Percentiles rank a stretch among this genome's conserved stretches.
Conservation (phyloP, 495 filamentous ascomycete genomes). For the Penicillium chermesinum region DNA sequence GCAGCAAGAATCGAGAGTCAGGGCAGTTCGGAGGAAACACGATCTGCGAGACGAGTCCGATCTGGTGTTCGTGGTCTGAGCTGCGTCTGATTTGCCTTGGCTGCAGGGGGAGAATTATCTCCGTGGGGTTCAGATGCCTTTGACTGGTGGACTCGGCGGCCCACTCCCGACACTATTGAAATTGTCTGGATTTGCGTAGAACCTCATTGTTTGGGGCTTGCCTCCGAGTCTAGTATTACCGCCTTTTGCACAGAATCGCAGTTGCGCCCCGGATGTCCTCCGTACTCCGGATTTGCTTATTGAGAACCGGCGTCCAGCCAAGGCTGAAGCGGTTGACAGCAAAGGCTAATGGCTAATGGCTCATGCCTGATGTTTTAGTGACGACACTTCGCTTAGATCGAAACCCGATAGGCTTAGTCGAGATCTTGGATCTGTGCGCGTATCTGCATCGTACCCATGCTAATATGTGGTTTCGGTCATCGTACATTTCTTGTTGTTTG, state of each 20-base stretch:
- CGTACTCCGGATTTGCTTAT: too few relatives aligned
- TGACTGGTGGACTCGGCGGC: background rate
- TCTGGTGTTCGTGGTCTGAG: background rate
- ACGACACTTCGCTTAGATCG: background rate
- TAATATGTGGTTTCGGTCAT: too few relatives aligned
- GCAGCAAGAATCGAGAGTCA: constrained; percentile 7
- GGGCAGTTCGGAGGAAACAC: background rate
- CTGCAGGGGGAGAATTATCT: too few relatives aligned
- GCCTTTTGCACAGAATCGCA: too few relatives aligned
- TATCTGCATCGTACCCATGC: background rate
- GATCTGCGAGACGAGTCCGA: background rate
- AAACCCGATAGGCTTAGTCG: background rate
- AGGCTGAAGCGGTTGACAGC: too few relatives aligned
- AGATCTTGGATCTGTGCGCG: background rate
- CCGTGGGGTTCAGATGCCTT: background rate
- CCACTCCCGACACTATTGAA: background rate
- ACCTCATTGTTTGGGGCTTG: background rate
- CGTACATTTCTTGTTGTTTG: too few relatives aligned
- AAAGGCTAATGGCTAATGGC: too few relatives aligned
- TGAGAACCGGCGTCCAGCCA: too few relatives aligned
- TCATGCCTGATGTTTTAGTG: too few relatives aligned
- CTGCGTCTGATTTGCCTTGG: too few relatives aligned
- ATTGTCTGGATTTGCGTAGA: background rate
- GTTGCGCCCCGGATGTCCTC: too few relatives aligned
- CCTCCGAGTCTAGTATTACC: too few relatives aligned